Base-by-base conservation (phyloP, 208 protist species). In the Porcisia hertigi region DNA sequence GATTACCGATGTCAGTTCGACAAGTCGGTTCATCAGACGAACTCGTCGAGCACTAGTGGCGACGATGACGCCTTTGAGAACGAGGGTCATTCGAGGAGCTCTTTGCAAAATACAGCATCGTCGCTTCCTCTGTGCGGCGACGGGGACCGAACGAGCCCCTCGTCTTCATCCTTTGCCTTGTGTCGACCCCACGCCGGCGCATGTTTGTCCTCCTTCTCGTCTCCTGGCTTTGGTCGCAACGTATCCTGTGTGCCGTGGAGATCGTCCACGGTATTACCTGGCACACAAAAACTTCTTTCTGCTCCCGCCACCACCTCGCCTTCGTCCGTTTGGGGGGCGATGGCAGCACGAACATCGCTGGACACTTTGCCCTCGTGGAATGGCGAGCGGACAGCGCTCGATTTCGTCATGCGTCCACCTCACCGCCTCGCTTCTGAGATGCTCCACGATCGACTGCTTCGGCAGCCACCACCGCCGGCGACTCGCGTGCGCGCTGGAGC, bases 1-100 rank as follows among this genome's bases (percentile, higher is more conserved):
- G 89, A 94, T 76, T 96, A 90, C 78, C 80, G 86, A 11, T 94
- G 83, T 41, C 91, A 96, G 69, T 78, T 75, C 53, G 67, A 82
- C 69, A 62, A 78, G 57, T n/a, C 53, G 14, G 52, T 47, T 3
- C 20, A 58, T 14, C 69, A 72, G 34, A 18, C 36, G 20, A 39
- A 75, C 69, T 74, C 53, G 25, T 75, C 73, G 11, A 49, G 58
- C 59, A 64, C 43, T 20, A 71, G 66, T 30, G 49, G 16, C 18
- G n/a, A 12, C 9, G 47, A 71, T 36, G 66, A 57, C 20, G 47
- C 5, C 47, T 57, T 49, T 23, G 18, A 47, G 63, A n/a, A 52
- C 23, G 63, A 52, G 23, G 63, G 30, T 49, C 5, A 5, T 23
- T 16, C 23, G 63, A 23, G 23, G 4, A 49, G 23, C 47, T 49